phyloP scores from a whole-genome alignment of 1,284 basidiomycete species.

The Cutaneotrichosporon mucoides region DNA sequence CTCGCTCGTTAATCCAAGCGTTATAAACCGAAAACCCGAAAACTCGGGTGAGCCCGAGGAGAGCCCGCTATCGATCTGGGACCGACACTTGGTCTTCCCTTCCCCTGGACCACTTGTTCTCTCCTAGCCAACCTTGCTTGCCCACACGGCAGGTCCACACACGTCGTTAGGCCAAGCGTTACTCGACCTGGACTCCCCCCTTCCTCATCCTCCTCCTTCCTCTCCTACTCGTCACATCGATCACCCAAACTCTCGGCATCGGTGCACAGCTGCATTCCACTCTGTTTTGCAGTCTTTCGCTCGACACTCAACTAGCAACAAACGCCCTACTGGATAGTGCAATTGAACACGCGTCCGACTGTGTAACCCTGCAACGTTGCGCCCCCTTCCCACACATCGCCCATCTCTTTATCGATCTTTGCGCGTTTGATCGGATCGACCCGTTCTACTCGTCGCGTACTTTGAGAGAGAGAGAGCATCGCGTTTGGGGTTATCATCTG shows the following conservation, averaged over 20 bases:
- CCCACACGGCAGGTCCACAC: not conserved
- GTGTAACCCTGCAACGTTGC: not conserved
- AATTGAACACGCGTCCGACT: not conserved
- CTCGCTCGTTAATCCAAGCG: not conserved
- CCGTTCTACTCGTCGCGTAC: no score
- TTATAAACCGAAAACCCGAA: not conserved
- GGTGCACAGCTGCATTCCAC: no score
- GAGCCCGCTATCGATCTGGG: not conserved
- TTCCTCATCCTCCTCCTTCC: no score
- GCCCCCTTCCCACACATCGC: not conserved
- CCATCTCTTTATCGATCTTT: not conserved
- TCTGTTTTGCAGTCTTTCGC: not conserved
- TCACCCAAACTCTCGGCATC: no score
- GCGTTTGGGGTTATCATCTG: no score
- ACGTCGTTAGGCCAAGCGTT: no score
- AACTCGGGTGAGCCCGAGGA: not conserved
- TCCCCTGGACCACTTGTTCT: not conserved
- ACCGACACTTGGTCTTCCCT: not conserved
- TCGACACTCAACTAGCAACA: not conserved
- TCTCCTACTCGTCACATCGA: no score
- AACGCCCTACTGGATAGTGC: not conserved
- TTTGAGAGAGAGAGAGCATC: no score
- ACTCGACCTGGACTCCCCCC: no score
- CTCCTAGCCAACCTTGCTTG: not conserved
- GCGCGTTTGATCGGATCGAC: not conserved